phyloP scores from a whole-genome alignment of 257 asterid species.

The Nyctanthes arbortristis region DNA sequence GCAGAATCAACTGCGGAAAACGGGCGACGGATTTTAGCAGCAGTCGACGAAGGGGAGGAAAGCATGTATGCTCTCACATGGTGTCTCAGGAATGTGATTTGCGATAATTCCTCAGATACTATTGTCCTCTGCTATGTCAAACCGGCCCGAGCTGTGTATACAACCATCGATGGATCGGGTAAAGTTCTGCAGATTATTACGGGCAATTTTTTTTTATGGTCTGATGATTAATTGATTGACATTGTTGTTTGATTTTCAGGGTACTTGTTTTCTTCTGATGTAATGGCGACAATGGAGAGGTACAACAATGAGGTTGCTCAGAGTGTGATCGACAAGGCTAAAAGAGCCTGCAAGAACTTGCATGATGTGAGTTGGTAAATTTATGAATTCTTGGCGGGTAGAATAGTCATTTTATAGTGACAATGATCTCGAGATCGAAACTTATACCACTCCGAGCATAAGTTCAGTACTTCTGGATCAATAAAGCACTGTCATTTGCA shows the following conservation, averaged over 20 bases:
- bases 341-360: slow-evolving; percentile 36
- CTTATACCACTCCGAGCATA: no score
- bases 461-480: no score
- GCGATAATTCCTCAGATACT: slow-evolving; percentile 41
- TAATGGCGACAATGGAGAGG: slow-evolving; percentile 50
- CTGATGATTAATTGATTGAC: not conserved
- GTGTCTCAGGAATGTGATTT: slow-evolving; percentile 53
- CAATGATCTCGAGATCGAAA: no score
- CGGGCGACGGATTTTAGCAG: slow-evolving; percentile 57
- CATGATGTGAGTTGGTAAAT: slow-evolving; percentile 8
- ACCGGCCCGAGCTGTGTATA: slow-evolving; percentile 41
- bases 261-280: slow-evolving; percentile 45
- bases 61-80: slow-evolving; percentile 68
- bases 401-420: not conserved
- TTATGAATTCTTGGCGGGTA: not conserved
- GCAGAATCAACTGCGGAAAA: slow-evolving; percentile 27
- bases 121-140: slow-evolving; percentile 57
- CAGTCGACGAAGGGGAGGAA: slow-evolving; percentile 75
- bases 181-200: not conserved
- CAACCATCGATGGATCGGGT: slow-evolving; percentile 63
- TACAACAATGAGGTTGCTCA: slow-evolving; percentile 48
- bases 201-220: not conserved
- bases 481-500: no score
- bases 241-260: slow-evolving; percentile 33
- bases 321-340: slow-evolving; percentile 49